Conservation (phyloP, 2,329 filamentous ascomycete genomes). For the Colletotrichum sp. region DNA sequence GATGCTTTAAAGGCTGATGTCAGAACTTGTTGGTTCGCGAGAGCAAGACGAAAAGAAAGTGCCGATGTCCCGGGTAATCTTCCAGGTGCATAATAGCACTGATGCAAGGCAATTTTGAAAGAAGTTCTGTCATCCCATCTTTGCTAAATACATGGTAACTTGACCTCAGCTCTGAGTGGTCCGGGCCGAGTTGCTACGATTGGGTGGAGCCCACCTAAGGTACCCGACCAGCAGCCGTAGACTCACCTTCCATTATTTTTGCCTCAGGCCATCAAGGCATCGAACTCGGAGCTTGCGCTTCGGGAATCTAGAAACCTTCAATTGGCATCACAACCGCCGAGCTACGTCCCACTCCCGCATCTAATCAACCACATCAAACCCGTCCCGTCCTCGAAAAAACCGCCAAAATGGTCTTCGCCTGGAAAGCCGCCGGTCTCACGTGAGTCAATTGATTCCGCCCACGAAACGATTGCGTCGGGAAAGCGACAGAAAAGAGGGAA, state of each 20-base stretch:
- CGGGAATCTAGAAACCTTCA: slow-evolving; percentile 29
- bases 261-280: slow-evolving; percentile 21
- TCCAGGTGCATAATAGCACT: not conserved
- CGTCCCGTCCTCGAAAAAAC: slow-evolving; percentile 21
- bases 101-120: not conserved
- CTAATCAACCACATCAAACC: slow-evolving; percentile 34
- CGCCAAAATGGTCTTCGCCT: slow-evolving; percentile 92
- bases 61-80: not conserved
- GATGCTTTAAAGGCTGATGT: not conserved
- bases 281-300: slow-evolving; percentile 26
- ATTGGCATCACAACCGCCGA: slow-evolving; percentile 38
- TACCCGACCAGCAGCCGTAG: not conserved
- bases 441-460: slow-evolving; percentile 56
- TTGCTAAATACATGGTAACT: not conserved
- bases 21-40: not conserved
- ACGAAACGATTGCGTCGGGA: not conserved
- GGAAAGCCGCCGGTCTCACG: slow-evolving; percentile 98
- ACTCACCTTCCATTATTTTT: not conserved
- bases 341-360: slow-evolving; percentile 24
- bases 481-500: slow-evolving; percentile 12
- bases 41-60: not conserved
- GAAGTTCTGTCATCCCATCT: not conserved
- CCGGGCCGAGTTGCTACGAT: slow-evolving; percentile 3
- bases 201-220: not conserved
- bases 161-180: not conserved